phyloP scores from a whole-genome alignment of 345 rosid genomes.

The Xanthoceras sorbifolium region DNA sequence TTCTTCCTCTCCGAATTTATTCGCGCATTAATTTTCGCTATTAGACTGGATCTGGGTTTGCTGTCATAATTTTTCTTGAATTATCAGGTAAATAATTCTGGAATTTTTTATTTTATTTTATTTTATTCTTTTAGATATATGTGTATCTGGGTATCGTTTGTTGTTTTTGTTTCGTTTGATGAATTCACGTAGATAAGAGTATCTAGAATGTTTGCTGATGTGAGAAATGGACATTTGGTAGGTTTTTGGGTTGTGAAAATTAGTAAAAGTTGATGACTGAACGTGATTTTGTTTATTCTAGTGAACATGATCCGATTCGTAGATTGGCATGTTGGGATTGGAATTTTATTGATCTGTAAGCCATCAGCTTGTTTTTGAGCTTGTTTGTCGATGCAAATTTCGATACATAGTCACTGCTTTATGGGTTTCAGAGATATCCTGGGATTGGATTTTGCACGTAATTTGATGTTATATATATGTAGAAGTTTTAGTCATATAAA shows the following conservation, averaged over 20 bases:
- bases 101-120: conserved; percentile 28
- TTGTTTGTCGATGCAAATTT: conserved; percentile 12
- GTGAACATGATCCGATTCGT: conserved; percentile 42
- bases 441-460: conserved; percentile 5
- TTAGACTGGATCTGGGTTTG: conserved; percentile 64
- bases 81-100: conserved; percentile 20
- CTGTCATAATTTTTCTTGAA: conserved; percentile 20
- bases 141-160: conserved; percentile 16
- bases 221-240: not conserved
- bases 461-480: not conserved
- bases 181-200: conserved; percentile 12
- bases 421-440: not conserved
- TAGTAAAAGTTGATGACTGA: not conserved
- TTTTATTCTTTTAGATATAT: conserved; percentile 16
- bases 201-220: conserved; percentile 4
- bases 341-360: conserved; percentile 23
- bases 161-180: conserved; percentile 17
- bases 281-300: conserved; percentile 2
- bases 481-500: not conserved
- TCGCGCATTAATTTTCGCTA: conserved; percentile 4
- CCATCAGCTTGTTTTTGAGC: conserved; percentile 15
- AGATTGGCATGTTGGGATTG: conserved; percentile 13
- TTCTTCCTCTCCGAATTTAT: conserved; percentile 28
- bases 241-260: not conserved
- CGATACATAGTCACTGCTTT: not conserved